These are phyloP conservation scores for Lactarius hatsudake DNA, from an alignment of 768 basidiomycete genomes.

Conservation along the genomic window DNA sequence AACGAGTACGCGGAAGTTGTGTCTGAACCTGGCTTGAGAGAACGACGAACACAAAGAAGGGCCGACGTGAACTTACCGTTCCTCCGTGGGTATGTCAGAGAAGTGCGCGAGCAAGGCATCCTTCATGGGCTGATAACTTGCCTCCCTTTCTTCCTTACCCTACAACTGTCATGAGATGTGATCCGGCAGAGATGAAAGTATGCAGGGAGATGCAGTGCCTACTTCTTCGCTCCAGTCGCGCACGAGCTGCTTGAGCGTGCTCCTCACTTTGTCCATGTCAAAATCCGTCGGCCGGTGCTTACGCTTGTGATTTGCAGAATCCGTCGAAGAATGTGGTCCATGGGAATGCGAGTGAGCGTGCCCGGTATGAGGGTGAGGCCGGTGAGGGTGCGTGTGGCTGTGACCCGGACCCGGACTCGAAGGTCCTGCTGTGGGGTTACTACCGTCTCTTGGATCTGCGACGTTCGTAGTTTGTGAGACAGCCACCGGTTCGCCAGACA, in stretches of 20 bases:
- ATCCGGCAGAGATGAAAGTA: not conserved
- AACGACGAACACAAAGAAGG: not conserved
- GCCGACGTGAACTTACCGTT: slow-evolving; percentile 42
- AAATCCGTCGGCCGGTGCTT: slow-evolving; percentile 57
- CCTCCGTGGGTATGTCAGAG: slow-evolving; percentile 47
- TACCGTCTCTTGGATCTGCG: slow-evolving; percentile 6
- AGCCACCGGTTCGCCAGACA: slow-evolving; percentile 2
- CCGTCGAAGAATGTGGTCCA: slow-evolving; percentile 25
- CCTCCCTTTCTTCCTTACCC: slow-evolving; percentile 75
- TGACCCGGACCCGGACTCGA: slow-evolving; percentile 28
- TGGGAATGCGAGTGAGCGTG: slow-evolving; percentile 39
- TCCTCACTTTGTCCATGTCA: slow-evolving; percentile 88
- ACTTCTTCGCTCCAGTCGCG: slow-evolving; percentile 92
- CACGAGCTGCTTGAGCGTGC: slow-evolving; percentile 89
- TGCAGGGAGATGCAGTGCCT: slow-evolving; percentile 16
- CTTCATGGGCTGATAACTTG: slow-evolving; percentile 79
- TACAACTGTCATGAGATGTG: slow-evolving; percentile 33
- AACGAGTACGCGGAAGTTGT: slow-evolving; percentile 69
- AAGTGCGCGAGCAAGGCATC: slow-evolving; percentile 69
- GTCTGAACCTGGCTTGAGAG: slow-evolving; percentile 35
- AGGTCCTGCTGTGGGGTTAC: not conserved
- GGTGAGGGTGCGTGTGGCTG: slow-evolving; percentile 13
- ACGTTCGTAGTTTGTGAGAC: not conserved
- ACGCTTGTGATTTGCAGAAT: slow-evolving; percentile 28
- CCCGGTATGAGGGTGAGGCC: slow-evolving; percentile 30